phyloP scores from a whole-genome alignment of 768 basidiomycete species.

The Boletellus emodensis region DNA sequence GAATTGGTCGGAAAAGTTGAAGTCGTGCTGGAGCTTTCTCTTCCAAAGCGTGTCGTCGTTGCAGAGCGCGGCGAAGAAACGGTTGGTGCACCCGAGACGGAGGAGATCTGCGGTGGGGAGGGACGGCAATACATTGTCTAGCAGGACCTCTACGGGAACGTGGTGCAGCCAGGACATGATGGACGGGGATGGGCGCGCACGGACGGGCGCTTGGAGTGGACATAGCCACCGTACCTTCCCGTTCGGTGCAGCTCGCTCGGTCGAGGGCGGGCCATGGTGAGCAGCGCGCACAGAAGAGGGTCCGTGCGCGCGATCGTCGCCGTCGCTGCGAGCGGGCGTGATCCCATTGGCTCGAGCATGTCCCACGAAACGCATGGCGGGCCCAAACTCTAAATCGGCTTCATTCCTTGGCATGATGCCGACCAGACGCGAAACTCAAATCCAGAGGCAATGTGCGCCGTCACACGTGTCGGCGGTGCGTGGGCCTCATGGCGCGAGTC shows the following conservation, averaged over 20 bases:
- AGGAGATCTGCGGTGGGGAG: conserved; percentile 55
- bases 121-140: conserved; percentile 65
- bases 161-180: conserved; percentile 42
- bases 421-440: not conserved
- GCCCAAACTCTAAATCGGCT: conserved; percentile 2
- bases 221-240: conserved; percentile 19
- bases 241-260: not conserved
- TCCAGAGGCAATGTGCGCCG: not conserved
- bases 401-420: no score
- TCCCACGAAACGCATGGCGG: not conserved
- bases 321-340: no score
- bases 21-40: conserved; percentile 61
- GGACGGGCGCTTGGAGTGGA: not conserved
- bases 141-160: conserved; percentile 71
- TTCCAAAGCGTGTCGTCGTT: conserved; percentile 81
- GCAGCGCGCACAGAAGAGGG: no score
- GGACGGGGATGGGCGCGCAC: not conserved
- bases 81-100: conserved; percentile 57
- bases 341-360: no score
- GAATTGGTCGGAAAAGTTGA: conserved; percentile 64
- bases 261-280: no score
- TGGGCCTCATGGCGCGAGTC: conserved; percentile 14
- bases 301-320: no score
- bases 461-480: conserved; percentile 14
- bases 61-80: conserved; percentile 55